A percentile compares a stretch with the other conserved stretches of the same genome.
These are phyloP conservation scores for Kalanchoe fedtschenkoi DNA, from an alignment of 164 flowering plant species.

Conservation along the genomic window DNA sequence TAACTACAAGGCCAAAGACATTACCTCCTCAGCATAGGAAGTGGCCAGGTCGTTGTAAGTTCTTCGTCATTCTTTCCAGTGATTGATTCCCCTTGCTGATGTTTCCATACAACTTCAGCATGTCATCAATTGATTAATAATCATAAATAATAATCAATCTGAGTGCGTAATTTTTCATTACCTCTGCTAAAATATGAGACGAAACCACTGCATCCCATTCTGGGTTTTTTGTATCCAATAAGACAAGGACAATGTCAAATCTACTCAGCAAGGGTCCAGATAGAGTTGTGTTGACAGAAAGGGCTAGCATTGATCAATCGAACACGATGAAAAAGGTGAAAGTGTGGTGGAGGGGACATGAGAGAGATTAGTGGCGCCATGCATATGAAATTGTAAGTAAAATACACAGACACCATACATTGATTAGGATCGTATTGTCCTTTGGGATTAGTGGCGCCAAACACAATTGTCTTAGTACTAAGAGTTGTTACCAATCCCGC, in stretches of 20 bases:
- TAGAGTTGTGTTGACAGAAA: slow-evolving; percentile 89
- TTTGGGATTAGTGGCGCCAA: slow-evolving; percentile 98
- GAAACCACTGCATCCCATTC: slow-evolving; percentile 97
- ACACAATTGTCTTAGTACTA: slow-evolving; percentile 74
- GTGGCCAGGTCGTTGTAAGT: slow-evolving; percentile 48
- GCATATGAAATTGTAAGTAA: slow-evolving; percentile 1
- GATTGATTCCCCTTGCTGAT: slow-evolving; percentile 34
- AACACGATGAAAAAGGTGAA: not conserved
- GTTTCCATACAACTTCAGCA: slow-evolving; percentile 6
- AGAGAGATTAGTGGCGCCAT: not conserved
- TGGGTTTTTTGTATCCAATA: slow-evolving; percentile 89
- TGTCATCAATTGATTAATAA: not conserved
- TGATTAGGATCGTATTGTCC: slow-evolving; percentile 94
- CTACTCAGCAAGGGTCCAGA: slow-evolving; percentile 96
- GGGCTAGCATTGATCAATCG: slow-evolving; percentile 48
- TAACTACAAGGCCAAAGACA: not conserved
- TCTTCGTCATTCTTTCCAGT: slow-evolving; percentile 33
- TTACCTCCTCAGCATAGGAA: slow-evolving; percentile 75
- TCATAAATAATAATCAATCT: not conserved
- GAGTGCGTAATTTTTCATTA: slow-evolving; percentile 11
- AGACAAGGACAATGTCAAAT: slow-evolving; percentile 94
- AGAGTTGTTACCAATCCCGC: slow-evolving; percentile 97
- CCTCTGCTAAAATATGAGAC: slow-evolving; percentile 87
- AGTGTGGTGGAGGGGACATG: not conserved
- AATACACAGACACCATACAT: slow-evolving; percentile 34